These are phyloP conservation scores for Magnaporthiopsis poae DNA, from an alignment of 2,329 filamentous ascomycete species.

Conservation along the genomic window DNA sequence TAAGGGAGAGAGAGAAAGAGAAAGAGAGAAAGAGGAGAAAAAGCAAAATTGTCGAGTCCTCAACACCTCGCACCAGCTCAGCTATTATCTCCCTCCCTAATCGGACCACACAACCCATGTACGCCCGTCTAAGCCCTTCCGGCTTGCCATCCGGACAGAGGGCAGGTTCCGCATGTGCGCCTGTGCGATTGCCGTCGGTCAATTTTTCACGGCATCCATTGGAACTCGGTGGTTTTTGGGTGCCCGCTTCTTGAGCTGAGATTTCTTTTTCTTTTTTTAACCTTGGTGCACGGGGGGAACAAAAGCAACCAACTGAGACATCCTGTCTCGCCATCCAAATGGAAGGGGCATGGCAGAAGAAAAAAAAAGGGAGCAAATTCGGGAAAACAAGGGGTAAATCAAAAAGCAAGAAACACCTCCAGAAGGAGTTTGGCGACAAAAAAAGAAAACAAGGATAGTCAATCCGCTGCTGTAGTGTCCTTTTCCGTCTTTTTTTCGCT, in stretches of 20 bases:
- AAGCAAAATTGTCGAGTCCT: not conserved
- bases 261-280: not conserved
- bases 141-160: not conserved
- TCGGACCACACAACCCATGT: not conserved
- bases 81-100: not conserved
- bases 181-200: not conserved
- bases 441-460: too few species aligned
- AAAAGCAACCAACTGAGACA: not conserved
- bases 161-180: not conserved
- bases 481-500: too few species aligned
- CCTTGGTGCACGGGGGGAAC: not conserved
- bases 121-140: not conserved
- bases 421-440: too few species aligned
- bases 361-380: not conserved
- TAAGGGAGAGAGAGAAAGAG: not conserved
- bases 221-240: not conserved
- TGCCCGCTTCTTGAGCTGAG: not conserved
- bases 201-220: not conserved
- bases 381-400: too few species aligned
- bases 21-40: not conserved
- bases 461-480: too few species aligned
- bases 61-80: not conserved
- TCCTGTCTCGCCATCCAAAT: not conserved
- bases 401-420: too few species aligned
- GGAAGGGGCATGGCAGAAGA: not conserved